A percentile compares a stretch with the other conserved stretches of the same genome.
Conservation (phyloP, 192 early-diverging fungal genomes). For the Entophlyctis luteolus region DNA sequence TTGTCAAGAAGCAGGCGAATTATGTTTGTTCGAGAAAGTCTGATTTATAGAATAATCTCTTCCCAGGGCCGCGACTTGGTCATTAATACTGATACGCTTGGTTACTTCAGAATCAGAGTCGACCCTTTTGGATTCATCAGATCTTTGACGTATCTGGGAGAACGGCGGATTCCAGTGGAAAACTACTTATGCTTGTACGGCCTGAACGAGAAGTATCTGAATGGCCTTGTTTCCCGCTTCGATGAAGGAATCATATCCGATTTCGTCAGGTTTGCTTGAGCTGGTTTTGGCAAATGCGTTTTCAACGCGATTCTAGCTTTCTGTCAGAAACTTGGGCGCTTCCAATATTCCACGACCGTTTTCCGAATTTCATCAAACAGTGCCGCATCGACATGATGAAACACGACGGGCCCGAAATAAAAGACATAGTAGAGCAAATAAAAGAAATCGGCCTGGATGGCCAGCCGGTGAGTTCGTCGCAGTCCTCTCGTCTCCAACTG, state of each 20-base stretch:
- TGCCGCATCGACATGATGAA: slow-evolving; percentile 29
- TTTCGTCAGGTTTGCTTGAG: slow-evolving; percentile 41
- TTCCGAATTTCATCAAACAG: slow-evolving; percentile 32
- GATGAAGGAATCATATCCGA: slow-evolving; percentile 55
- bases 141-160: slow-evolving; percentile 47
- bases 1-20: slow-evolving; percentile 23
- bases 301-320: slow-evolving; percentile 30
- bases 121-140: slow-evolving; percentile 45
- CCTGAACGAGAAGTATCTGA: slow-evolving; percentile 52
- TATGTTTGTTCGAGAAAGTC: slow-evolving; percentile 35
- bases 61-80: slow-evolving; percentile 53
- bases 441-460: slow-evolving; percentile 20
- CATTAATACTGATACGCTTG: slow-evolving; percentile 28
- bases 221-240: slow-evolving; percentile 47
- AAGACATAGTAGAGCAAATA: slow-evolving; percentile 34
- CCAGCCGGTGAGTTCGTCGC: slow-evolving; percentile 22
- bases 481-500: background rate
- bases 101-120: slow-evolving; percentile 50
- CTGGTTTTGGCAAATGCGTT: background rate
- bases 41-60: background rate
- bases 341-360: slow-evolving; percentile 52
- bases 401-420: slow-evolving; percentile 21
- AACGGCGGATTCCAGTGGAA: slow-evolving; percentile 32
- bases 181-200: slow-evolving; percentile 47
- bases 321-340: slow-evolving; percentile 51